A percentile compares a stretch with the other conserved stretches of the same genome.
Evolutionary conservation across 2,329 filamentous ascomycete genomes (phyloP).

Genomic region (Talaromyces sp.): DNA sequence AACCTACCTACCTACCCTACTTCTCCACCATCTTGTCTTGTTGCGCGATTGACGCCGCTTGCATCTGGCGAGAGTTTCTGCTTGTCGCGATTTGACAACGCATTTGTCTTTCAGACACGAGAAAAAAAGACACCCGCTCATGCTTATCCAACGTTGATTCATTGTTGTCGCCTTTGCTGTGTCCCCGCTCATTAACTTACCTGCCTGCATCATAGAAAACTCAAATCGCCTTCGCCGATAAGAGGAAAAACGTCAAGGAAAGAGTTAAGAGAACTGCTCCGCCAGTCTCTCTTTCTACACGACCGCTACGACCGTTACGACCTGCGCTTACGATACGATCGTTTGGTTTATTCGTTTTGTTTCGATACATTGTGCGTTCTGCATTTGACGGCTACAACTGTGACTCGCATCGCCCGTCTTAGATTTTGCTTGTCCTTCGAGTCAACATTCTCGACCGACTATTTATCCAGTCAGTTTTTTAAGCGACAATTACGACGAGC

Average conservation of each 20-base stretch:
- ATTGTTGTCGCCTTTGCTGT: not conserved
- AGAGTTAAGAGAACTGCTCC: slow-evolving; percentile 1
- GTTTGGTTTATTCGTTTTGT: slow-evolving; percentile 10
- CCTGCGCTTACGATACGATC: slow-evolving; percentile 19
- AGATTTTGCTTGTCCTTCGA: slow-evolving; percentile 11
- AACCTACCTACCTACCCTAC: not conserved
- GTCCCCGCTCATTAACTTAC: slow-evolving; percentile 18
- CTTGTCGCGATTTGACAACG: not conserved
- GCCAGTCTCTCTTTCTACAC: slow-evolving; percentile 16
- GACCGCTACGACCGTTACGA: slow-evolving; percentile 35
- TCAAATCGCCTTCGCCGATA: slow-evolving; percentile 4
- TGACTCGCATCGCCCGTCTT: slow-evolving; percentile 9
- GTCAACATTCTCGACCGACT: not conserved
- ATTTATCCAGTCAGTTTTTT: slow-evolving; percentile 1
- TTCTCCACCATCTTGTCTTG: slow-evolving; percentile 20
- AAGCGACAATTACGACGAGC: slow-evolving; percentile 4
- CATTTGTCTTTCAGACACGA: not conserved
- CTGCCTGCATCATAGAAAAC: slow-evolving; percentile 3
- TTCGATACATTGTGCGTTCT: slow-evolving; percentile 16
- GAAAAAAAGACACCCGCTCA: not conserved
- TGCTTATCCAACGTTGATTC: not conserved
- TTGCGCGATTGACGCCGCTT: slow-evolving; percentile 22
- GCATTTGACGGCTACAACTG: slow-evolving; percentile 1
- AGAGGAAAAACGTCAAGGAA: not conserved
- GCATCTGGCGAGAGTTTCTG: not conserved